These are phyloP conservation scores for Boletus sensibilis DNA, from an alignment of 768 basidiomycete genomes.

Conservation along the genomic window DNA sequence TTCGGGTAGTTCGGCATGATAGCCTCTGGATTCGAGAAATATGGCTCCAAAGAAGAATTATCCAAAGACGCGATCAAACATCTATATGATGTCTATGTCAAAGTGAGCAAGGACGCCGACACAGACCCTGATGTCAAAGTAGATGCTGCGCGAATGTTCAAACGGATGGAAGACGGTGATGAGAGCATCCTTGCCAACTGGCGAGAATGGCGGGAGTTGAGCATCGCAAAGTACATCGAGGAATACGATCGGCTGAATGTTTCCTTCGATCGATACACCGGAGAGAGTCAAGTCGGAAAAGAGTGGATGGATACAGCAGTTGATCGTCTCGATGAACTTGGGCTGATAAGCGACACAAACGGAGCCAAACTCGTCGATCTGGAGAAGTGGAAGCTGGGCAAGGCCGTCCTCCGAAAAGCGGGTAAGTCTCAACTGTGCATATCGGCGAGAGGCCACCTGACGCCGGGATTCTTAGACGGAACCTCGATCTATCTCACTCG, in stretches of 20 bases:
- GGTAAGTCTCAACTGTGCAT: slow-evolving; percentile 40
- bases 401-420: slow-evolving; percentile 84
- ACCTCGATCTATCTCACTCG: slow-evolving; percentile 94
- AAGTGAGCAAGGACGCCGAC: slow-evolving; percentile 85
- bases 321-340: slow-evolving; percentile 62
- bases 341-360: slow-evolving; percentile 71
- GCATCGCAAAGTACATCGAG: slow-evolving; percentile 83
- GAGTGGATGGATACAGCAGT: slow-evolving; percentile 74
- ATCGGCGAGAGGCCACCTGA: not conserved
- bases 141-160: slow-evolving; percentile 85
- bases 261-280: slow-evolving; percentile 87
- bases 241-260: slow-evolving; percentile 91
- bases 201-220: slow-evolving; percentile 89
- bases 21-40: slow-evolving; percentile 87
- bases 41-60: slow-evolving; percentile 82
- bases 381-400: slow-evolving; percentile 88
- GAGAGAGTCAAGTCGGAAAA: slow-evolving; percentile 80
- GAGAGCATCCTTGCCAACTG: slow-evolving; percentile 81
- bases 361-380: slow-evolving; percentile 87
- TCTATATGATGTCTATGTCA: slow-evolving; percentile 91
- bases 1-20: slow-evolving; percentile 73
- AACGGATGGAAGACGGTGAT: slow-evolving; percentile 92
- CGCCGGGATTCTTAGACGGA: slow-evolving; percentile 55
- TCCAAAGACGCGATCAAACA: slow-evolving; percentile 92
- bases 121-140: slow-evolving; percentile 67